Conservation (phyloP, 192 early-diverging fungal genomes). For the Lunasporangiospora selenospora region DNA sequence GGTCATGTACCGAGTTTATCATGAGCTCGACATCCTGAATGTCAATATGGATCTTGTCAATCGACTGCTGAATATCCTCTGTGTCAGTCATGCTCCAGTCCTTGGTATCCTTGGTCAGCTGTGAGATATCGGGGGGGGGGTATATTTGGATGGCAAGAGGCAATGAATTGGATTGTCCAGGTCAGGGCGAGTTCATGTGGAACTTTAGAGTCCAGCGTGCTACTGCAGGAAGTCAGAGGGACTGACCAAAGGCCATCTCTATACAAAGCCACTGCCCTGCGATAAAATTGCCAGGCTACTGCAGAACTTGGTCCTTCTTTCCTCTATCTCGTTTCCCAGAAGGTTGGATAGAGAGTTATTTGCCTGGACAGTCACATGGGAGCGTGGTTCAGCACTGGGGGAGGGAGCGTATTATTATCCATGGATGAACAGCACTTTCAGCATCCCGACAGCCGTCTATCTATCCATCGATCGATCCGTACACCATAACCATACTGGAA, state of each 20-base stretch:
- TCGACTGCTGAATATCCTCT: constrained; percentile 16
- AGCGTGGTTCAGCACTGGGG: no score
- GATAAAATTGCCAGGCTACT: no score
- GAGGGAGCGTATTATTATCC: neutral
- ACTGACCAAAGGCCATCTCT: no score
- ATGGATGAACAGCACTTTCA: constrained; percentile 7
- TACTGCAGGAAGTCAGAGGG: no score
- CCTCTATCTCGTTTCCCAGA: constrained; percentile 49
- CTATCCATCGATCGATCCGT: neutral
- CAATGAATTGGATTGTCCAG: no score
- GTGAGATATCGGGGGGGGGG: no score
- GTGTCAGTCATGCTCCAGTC: constrained; percentile 5
- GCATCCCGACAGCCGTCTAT: neutral
- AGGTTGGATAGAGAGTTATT: constrained; percentile 32
- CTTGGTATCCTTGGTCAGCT: no score
- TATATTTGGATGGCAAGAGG: no score
- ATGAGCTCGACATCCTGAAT: constrained; percentile 42
- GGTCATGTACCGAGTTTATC: constrained; percentile 47
- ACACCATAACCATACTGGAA: neutral
- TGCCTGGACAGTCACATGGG: constrained; percentile 34
- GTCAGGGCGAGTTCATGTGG: no score
- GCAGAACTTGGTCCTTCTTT: constrained; percentile 33
- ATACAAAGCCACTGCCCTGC: no score
- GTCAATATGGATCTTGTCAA: constrained; percentile 26
- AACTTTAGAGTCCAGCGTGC: no score